Conservation (phyloP, 73 alveolate species). For the Symbiodinium natans region DNA sequence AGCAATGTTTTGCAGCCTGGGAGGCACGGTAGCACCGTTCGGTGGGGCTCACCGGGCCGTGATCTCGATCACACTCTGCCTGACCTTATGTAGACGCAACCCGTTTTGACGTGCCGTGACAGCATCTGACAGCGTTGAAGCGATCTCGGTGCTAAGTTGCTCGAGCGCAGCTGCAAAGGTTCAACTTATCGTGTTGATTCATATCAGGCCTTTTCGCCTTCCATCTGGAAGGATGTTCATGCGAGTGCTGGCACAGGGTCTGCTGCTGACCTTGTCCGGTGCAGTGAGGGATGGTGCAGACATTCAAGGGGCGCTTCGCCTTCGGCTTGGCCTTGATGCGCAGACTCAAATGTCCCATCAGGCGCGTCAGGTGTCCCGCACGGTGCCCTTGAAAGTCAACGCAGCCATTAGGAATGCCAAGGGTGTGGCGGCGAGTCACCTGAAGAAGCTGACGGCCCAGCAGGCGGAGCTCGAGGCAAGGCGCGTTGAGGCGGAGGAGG, state of each 20-base stretch:
- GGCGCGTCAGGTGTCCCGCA: not conserved
- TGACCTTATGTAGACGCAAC: not conserved
- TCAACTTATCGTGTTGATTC: too few species aligned
- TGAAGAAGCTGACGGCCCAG: not conserved
- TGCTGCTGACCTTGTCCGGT: not conserved
- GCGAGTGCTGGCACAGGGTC: not conserved
- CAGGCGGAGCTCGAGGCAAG: not conserved
- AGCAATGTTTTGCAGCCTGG: too few species aligned
- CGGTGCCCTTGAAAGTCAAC: constrained; percentile 19
- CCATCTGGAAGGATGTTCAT: not conserved
- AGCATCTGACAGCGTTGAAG: not conserved
- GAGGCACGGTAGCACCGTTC: constrained; percentile 81
- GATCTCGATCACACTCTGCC: not conserved
- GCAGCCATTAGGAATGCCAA: constrained; percentile 41
- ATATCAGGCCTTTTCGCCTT: not conserved
- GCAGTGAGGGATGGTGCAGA: constrained; percentile 24
- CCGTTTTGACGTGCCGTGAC: not conserved
- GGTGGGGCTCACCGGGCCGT: constrained; percentile 77
- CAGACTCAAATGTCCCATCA: not conserved
- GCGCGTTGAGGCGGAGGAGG: not conserved
- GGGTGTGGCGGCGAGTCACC: constrained; percentile 15
- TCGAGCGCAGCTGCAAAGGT: too few species aligned
- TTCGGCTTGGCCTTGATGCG: not conserved
- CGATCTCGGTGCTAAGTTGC: not conserved
- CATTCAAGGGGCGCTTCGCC: not conserved